A percentile compares a stretch with the other conserved stretches of the same genome.
These are phyloP conservation scores for Tetraselmis striata DNA, from an alignment of 139 green algal species.

Conservation along the genomic window DNA sequence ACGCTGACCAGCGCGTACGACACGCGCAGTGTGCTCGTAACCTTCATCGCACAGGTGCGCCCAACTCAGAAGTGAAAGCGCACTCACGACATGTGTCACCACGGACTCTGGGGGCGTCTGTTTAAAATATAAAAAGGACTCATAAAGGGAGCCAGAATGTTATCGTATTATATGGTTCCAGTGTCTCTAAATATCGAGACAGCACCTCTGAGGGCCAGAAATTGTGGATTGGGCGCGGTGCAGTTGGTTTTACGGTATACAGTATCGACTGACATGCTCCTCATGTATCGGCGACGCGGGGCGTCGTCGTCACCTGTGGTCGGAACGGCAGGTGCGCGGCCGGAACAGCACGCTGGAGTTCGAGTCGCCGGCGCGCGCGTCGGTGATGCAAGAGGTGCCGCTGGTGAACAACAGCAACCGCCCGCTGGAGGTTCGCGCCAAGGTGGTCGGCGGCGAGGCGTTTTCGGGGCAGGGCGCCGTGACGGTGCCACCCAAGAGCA, in stretches of 20 bases:
- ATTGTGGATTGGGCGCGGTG: no score
- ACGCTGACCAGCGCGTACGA: constrained; percentile 48
- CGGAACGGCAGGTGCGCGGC: no score
- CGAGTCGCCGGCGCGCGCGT: constrained; percentile 34
- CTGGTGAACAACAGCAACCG: constrained; percentile 50
- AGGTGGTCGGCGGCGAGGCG: constrained; percentile 18
- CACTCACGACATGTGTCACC: no score
- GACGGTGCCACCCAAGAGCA: constrained; percentile 36
- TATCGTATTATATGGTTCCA: no score
- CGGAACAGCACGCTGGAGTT: constrained; percentile 53
- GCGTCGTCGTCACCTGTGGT: no score
- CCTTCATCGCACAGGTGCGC: constrained; percentile 33
- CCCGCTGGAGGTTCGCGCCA: constrained; percentile 33
- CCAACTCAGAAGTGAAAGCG: neutral
- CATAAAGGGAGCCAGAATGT: no score
- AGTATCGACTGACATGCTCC: no score
- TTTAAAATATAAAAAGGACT: no score
- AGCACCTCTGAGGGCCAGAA: constrained; percentile 11
- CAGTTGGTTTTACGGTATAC: no score
- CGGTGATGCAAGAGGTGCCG: constrained; percentile 52
- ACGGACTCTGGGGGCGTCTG: no score
- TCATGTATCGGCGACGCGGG: no score
- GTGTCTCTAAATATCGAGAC: neutral
- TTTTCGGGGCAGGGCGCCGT: constrained; percentile 49
- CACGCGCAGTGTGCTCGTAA: constrained; percentile 58